Percentiles rank a stretch among this genome's conserved stretches.
phyloP scores from a whole-genome alignment of 2,329 filamentous ascomycete genomes.

The Pseudopyrenochaeta lycopersici region DNA sequence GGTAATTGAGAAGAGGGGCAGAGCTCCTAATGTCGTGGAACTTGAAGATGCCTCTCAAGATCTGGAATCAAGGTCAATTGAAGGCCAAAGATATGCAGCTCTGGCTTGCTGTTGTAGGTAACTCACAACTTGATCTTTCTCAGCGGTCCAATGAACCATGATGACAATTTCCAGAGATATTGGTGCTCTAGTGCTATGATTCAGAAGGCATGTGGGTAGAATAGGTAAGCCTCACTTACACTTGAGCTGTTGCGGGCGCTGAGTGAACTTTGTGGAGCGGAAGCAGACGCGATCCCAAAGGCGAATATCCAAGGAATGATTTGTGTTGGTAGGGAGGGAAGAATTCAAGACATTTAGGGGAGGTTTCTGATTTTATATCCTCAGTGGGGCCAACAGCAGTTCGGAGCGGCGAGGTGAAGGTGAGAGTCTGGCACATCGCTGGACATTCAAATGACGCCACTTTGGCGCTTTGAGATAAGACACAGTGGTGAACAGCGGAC shows the following conservation, averaged over 20 bases:
- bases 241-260: background rate
- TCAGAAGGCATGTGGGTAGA: background rate
- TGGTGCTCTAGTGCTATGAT: background rate
- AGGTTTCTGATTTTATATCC: conserved; percentile 1
- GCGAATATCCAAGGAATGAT: background rate
- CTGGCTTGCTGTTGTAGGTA: background rate
- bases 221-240: background rate
- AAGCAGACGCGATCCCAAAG: background rate
- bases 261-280: background rate
- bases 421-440: conserved; percentile 3
- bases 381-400: background rate
- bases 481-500: background rate
- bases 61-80: conserved; percentile 17
- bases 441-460: conserved; percentile 5
- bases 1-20: conserved; percentile 14
- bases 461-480: background rate
- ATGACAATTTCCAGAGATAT: background rate
- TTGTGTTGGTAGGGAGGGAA: background rate
- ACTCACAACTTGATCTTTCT: conserved; percentile 31
- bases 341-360: background rate
- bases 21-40: conserved; percentile 22
- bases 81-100: background rate
- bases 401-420: conserved; percentile 14
- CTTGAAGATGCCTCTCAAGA: conserved; percentile 30
- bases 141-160: conserved; percentile 32